Conservation (phyloP, 2,329 filamentous ascomycete genomes). For the Fusarium proliferatum region DNA sequence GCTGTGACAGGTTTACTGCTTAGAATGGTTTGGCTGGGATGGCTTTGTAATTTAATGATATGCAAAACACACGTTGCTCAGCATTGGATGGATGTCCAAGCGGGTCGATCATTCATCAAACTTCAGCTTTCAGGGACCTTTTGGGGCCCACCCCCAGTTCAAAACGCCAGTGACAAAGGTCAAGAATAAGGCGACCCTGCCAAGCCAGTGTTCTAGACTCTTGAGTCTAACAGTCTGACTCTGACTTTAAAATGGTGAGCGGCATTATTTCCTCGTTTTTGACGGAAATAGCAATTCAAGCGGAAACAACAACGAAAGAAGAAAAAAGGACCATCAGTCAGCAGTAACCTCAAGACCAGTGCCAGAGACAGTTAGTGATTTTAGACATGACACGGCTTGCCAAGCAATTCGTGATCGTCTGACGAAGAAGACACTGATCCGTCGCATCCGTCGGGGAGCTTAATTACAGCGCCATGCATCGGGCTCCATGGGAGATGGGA, state of each 20-base stretch:
- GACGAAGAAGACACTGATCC: slow-evolving; percentile 30
- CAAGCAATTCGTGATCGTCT: slow-evolving; percentile 24
- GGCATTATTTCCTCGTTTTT: slow-evolving; percentile 6
- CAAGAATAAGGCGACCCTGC: slow-evolving; percentile 21
- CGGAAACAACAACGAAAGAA: background rate
- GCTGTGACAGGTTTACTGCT: background rate
- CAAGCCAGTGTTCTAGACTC: slow-evolving; percentile 36
- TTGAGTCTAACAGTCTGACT: background rate
- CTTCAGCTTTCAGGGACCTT: background rate
- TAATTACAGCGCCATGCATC: slow-evolving; percentile 11
- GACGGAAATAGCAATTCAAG: slow-evolving; percentile 9
- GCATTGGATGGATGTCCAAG: slow-evolving; percentile 5
- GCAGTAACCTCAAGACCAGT: slow-evolving; percentile 8
- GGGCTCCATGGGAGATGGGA: background rate
- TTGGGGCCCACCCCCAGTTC: slow-evolving; percentile 19
- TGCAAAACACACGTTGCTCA: slow-evolving; percentile 14
- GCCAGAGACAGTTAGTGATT: slow-evolving; percentile 8
- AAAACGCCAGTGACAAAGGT: slow-evolving; percentile 1
- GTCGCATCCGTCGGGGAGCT: slow-evolving; percentile 22
- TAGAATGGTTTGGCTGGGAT: background rate
- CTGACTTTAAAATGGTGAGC: background rate
- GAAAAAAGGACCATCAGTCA: slow-evolving; percentile 2
- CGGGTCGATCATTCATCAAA: slow-evolving; percentile 21
- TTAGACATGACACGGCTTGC: slow-evolving; percentile 1
- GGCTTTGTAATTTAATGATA: background rate